Conservation (phyloP, 2,329 filamentous ascomycete species). For the Podosphaera fusca region DNA sequence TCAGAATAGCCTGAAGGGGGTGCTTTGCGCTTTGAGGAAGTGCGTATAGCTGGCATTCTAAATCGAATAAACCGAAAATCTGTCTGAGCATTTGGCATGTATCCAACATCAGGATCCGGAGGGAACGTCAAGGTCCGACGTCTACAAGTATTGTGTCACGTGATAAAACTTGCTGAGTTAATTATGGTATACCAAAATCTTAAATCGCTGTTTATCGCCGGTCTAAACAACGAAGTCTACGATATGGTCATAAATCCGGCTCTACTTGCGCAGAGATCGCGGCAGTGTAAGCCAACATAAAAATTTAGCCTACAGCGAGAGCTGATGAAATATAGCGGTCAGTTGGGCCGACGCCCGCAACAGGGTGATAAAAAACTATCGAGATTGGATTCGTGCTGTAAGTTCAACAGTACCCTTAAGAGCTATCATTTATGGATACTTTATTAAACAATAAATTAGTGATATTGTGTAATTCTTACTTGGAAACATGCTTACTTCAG, state of each 20-base stretch:
- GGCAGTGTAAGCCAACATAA: slow-evolving; percentile 38
- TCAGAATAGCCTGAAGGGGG: slow-evolving; percentile 72
- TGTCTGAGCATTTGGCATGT: no score
- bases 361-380: slow-evolving; percentile 72
- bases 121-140: no score
- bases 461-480: no score
- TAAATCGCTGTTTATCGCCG: no score
- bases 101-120: no score
- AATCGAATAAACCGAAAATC: no score
- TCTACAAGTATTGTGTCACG: no score
- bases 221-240: no score
- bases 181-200: no score
- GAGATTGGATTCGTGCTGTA: slow-evolving; percentile 92
- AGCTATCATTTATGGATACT: no score
- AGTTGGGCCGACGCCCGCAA: slow-evolving; percentile 76
- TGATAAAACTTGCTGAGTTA: no score
- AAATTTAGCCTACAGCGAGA: slow-evolving; percentile 26
- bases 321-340: slow-evolving; percentile 34
- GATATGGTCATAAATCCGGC: slow-evolving; percentile 76
- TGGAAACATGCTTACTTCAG: slow-evolving; percentile 2
- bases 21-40: slow-evolving; percentile 54
- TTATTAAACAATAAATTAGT: no score
- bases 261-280: slow-evolving; percentile 63
- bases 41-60: slow-evolving; percentile 54
- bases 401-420: slow-evolving; percentile 16